Evolutionary conservation across 208 protist species (phyloP), one percentile per base, ranked within the genome.

Genomic region (Trypanosomatidae sp.): DNA sequence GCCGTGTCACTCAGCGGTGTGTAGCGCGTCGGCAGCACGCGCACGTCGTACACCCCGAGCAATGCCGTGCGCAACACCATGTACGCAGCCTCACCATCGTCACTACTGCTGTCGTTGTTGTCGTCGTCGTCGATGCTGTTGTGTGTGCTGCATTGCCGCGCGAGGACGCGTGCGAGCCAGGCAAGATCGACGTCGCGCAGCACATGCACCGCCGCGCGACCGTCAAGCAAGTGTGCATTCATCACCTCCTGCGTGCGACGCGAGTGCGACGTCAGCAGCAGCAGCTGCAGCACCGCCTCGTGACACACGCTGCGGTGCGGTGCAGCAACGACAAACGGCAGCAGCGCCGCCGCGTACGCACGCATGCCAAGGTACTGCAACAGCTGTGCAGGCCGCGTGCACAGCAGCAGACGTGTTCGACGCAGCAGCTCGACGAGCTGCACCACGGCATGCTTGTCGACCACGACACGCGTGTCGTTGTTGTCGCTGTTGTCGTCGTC

Each of bases 181-280:
- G 64, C 61, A 11, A 92, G 59, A n/a, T 71, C 85, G 33, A 83
- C 65, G 44, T 79, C 70, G 22, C 66, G 53, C 6, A 32, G 35
- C 6, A 77, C 66, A 53, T 87, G 75, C 33, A 86, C 72, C 2
- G 64, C 67, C 20, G 82, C 78, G 24, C 60, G 47, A 32, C 56
- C 51, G 8, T 50, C 48, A 20, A 80, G 27, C 39, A 85, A 40
- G 15, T 61, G 44, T 6, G 83, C 68, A 47, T 82, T 88, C 63
- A 92, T 69, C 19, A 87, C 55, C 56, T 88, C 75, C 50, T 88
- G 78, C 7, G 73, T 82, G 16, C 63, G 56, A 46, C 67, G 56
- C 23, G 83, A 92, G 30, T 72, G 75, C 33, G 52, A 61, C 13
- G 66, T 63, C 21, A 92, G 50, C 15, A 86, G 61, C 33, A 73